A percentile compares a stretch with the other conserved stretches of the same genome.
Evolutionary conservation across 192 early-diverging fungal genomes (phyloP).

Genomic region (Linnemannia zychae): DNA sequence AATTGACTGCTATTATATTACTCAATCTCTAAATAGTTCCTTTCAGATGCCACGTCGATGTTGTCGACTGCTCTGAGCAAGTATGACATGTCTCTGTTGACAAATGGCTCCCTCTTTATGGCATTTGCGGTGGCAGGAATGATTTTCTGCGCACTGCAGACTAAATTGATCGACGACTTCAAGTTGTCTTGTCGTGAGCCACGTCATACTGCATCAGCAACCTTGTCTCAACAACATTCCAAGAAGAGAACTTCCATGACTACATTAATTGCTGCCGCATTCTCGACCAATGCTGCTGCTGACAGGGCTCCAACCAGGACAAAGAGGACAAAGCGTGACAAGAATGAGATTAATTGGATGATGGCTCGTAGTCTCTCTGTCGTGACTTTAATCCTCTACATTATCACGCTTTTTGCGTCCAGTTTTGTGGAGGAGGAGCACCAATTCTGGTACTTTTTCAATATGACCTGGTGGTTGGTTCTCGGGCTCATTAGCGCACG

Average conservation of each 20-base stretch:
- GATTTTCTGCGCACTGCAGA: conserved; percentile 41
- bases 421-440: conserved; percentile 85
- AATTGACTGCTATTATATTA: background rate
- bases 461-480: conserved; percentile 70
- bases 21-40: conserved; percentile 25
- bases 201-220: background rate
- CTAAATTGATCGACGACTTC: conserved; percentile 27
- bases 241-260: background rate
- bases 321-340: conserved; percentile 4
- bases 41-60: conserved; percentile 45
- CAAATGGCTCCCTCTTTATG: conserved; percentile 52
- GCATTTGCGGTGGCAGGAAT: conserved; percentile 42
- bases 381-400: conserved; percentile 60
- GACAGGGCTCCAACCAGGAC: background rate
- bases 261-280: conserved; percentile 1
- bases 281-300: background rate
- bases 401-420: conserved; percentile 71
- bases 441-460: conserved; percentile 81
- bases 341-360: conserved; percentile 34
- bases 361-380: conserved; percentile 16
- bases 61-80: conserved; percentile 56
- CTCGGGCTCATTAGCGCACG: conserved; percentile 57
- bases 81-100: conserved; percentile 53
- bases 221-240: background rate
- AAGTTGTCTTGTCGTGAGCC: conserved; percentile 39